Evolutionary conservation across 2,329 filamentous ascomycete species (phyloP), one percentile per base, ranked within the genome.

Genomic region (Penicillium sp.): DNA sequence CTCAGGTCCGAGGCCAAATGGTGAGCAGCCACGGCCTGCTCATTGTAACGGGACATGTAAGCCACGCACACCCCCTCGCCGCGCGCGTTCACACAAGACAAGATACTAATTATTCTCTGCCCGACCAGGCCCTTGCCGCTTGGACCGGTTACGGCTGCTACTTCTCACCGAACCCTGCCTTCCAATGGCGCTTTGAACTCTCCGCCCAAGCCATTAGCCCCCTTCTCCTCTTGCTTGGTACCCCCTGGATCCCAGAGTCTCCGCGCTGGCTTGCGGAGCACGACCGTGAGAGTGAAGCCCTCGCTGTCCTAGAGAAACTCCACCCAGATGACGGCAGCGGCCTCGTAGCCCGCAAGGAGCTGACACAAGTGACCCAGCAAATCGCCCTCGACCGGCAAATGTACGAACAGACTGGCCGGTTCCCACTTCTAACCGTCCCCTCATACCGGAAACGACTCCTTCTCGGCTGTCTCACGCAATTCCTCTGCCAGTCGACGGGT

Each of bases 251-350:
- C 5, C 81, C 81, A 13, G 71, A 74, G 35, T 84, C 83, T 0
- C 82, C 83, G 0, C 74, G 82, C 8, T 85, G 83, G 83, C 71
- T 84, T 13, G 74, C 84, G 45, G 78, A 78, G 0, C 80, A 82
- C 61, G 82, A 81, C 0, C 75, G 75, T 13, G 67, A 73, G 1
- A 78, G 82, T 1, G 80, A 85, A 62, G 83, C 83, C 0, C 65
- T 84, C 9, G 69, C 73, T 19, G 72, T 72, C 6, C 72, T 84
- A 26, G 26, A 26, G 26, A 26, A 26, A 26, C 26, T 26, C 26
- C 26, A 26, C 26, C 26, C 26, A 26, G 26, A 26, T 26, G 26
- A 26, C 76, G 82, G 15, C 66, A 72, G 50, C 75, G 73, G 0
- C 66, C 72, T 0, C 2, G 71, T 74, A 1, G 81, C 81, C 0